Percentiles rank a stretch among this genome's conserved stretches.
phyloP scores from a whole-genome alignment of 2,329 filamentous ascomycete species.

The Samsoniella hepiali region DNA sequence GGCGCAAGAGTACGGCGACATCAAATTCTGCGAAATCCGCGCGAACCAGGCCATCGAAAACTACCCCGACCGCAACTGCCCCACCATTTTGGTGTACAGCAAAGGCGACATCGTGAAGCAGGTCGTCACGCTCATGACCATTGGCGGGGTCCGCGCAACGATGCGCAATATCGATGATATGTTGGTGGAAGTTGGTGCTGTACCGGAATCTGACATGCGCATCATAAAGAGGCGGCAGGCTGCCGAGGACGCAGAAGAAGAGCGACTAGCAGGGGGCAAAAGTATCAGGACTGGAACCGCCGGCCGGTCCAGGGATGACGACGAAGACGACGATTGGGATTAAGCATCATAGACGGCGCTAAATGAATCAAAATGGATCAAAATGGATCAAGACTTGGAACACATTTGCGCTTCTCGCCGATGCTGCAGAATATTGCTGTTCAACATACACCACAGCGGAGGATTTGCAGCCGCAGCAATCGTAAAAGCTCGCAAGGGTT shows the following conservation, averaged over 20 bases:
- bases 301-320: constrained; percentile 39
- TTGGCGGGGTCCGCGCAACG: constrained; percentile 69
- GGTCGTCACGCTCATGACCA: constrained; percentile 79
- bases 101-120: constrained; percentile 91
- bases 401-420: background rate
- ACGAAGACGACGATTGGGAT: constrained; percentile 60
- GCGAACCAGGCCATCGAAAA: constrained; percentile 92
- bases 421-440: background rate
- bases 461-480: background rate
- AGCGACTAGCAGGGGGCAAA: constrained; percentile 45
- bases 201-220: constrained; percentile 75
- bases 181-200: constrained; percentile 76
- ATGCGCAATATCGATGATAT: constrained; percentile 76
- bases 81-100: constrained; percentile 88
- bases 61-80: constrained; percentile 92
- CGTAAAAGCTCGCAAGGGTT: no score
- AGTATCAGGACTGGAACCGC: constrained; percentile 51
- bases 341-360: constrained; percentile 32
- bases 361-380: background rate
- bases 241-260: constrained; percentile 59
- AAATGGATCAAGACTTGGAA: constrained; percentile 8
- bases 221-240: constrained; percentile 61
- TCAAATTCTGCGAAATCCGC: constrained; percentile 97
- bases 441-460: background rate
- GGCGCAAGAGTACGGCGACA: constrained; percentile 80